Conservation (phyloP, 2,329 filamentous ascomycete genomes). For the Ilyonectria robusta region DNA sequence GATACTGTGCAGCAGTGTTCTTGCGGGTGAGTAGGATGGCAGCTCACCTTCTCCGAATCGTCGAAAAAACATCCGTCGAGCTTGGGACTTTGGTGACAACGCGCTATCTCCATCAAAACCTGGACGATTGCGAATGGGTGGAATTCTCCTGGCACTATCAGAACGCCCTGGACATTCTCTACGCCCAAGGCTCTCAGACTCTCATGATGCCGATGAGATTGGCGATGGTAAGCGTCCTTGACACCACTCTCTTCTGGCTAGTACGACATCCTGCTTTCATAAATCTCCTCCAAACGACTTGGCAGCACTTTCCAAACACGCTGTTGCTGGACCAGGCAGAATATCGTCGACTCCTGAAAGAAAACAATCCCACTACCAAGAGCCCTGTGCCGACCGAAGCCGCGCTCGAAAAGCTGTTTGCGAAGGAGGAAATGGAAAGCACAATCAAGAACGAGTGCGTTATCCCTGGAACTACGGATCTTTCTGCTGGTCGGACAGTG, state of each 20-base stretch:
- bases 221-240: conserved; percentile 50
- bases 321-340: conserved; percentile 48
- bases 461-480: background rate
- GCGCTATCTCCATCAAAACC: conserved; percentile 27
- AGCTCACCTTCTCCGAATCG: conserved; percentile 44
- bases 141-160: conserved; percentile 47
- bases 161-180: conserved; percentile 49
- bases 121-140: conserved; percentile 38
- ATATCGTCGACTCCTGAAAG: conserved; percentile 39
- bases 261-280: conserved; percentile 43
- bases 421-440: background rate
- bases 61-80: conserved; percentile 46
- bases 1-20: conserved; percentile 50
- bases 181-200: conserved; percentile 39
- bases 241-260: conserved; percentile 47
- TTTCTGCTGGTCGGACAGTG: background rate
- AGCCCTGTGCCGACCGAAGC: conserved; percentile 38
- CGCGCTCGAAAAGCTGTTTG: conserved; percentile 41
- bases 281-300: conserved; percentile 44
- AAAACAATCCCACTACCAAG: conserved; percentile 22
- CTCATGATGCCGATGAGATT: conserved; percentile 52
- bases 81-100: conserved; percentile 41
- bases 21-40: conserved; percentile 50
- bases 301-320: conserved; percentile 42
- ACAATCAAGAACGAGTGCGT: background rate